phyloP scores from a whole-genome alignment of 176 grass and related monocot genomes.

The Carex kokanica region DNA sequence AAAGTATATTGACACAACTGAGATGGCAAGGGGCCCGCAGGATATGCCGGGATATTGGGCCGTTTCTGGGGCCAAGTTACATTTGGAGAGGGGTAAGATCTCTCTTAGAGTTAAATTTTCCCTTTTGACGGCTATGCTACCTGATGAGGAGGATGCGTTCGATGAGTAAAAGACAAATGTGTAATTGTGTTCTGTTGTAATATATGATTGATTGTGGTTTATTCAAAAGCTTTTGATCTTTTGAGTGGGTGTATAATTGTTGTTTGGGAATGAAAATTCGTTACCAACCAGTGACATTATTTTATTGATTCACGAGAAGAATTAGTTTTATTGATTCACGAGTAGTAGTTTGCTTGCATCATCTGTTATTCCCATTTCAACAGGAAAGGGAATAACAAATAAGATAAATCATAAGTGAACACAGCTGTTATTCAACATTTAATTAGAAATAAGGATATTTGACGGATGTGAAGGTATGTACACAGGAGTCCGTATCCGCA shows the following conservation, averaged over 20 bases:
- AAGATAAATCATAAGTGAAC: neutral
- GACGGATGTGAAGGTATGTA: no score
- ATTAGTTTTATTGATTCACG: conserved; percentile 3
- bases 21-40: conserved; percentile 81
- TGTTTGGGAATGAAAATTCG: conserved; percentile 10
- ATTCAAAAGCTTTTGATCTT: conserved; percentile 14
- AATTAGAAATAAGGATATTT: no score
- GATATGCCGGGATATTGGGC: conserved; percentile 88
- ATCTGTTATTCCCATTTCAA: neutral
- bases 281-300: conserved; percentile 13
- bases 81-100: conserved; percentile 86
- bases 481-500: no score
- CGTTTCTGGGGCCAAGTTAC: conserved; percentile 83
- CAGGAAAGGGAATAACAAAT: neutral
- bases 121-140: conserved; percentile 57
- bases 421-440: no score
- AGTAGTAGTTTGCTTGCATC: neutral
- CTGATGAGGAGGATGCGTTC: conserved; percentile 50
- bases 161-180: conserved; percentile 41
- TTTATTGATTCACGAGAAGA: neutral
- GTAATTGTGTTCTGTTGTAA: conserved; percentile 13
- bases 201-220: conserved; percentile 23
- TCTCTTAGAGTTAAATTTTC: conserved; percentile 76
- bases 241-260: conserved; percentile 17
- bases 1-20: conserved; percentile 77